Conservation (phyloP, 768 basidiomycete species). For the Termitomyces sp. region DNA sequence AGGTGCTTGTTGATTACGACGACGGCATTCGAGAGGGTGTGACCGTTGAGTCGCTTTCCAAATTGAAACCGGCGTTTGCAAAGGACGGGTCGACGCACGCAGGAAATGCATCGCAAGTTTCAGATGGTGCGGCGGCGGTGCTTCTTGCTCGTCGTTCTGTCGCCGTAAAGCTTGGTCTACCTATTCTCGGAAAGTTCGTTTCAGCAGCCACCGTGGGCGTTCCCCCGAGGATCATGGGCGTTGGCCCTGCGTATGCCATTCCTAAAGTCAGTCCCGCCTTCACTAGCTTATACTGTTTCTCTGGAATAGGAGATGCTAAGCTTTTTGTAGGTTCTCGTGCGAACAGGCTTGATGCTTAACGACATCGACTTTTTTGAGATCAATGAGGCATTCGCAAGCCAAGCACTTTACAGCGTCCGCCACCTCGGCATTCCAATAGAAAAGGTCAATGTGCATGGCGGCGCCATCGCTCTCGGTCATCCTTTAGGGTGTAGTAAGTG, state of each 20-base stretch:
- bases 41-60: slow-evolving; percentile 69
- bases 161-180: slow-evolving; percentile 78
- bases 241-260: slow-evolving; percentile 88
- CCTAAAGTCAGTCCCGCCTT: slow-evolving; percentile 36
- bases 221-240: slow-evolving; percentile 88
- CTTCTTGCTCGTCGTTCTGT: slow-evolving; percentile 75
- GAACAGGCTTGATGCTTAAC: slow-evolving; percentile 54
- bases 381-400: slow-evolving; percentile 87
- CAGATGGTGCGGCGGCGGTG: slow-evolving; percentile 91
- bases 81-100: slow-evolving; percentile 78
- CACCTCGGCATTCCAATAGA: slow-evolving; percentile 64
- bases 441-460: slow-evolving; percentile 85
- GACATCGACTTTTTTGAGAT: slow-evolving; percentile 92
- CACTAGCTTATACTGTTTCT: background rate
- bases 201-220: slow-evolving; percentile 69
- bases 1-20: slow-evolving; percentile 72
- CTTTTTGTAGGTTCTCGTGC: slow-evolving; percentile 41
- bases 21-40: slow-evolving; percentile 87
- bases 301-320: background rate
- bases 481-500: slow-evolving; percentile 80
- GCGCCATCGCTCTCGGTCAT: slow-evolving; percentile 88
- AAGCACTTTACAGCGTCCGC: slow-evolving; percentile 72
- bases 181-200: slow-evolving; percentile 84
- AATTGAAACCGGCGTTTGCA: slow-evolving; percentile 83
- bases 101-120: slow-evolving; percentile 84